Evolutionary conservation across 345 rosid genomes (phyloP).

Genomic region (Eucalyptus pauciflora): DNA sequence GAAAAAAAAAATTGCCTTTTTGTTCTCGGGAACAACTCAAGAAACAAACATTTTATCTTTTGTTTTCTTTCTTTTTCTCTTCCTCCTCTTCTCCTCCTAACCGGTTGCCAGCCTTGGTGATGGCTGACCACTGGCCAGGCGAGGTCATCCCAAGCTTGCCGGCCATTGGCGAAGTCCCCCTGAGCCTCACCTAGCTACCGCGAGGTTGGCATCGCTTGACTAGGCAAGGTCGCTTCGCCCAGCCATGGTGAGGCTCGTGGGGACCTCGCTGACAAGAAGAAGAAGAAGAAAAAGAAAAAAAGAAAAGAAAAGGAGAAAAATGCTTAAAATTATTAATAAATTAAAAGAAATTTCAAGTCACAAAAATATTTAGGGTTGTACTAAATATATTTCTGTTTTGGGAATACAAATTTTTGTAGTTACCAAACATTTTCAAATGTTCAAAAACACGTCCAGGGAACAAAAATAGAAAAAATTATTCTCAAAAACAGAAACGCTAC

Average conservation of each 20-base stretch:
- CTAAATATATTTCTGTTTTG: too few species aligned
- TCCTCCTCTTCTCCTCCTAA: too few species aligned
- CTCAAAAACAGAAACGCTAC: fast-evolving
- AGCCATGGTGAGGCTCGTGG: fast-evolving
- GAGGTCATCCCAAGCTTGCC: fast-evolving
- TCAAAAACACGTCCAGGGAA: fast-evolving
- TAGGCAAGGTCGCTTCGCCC: fast-evolving
- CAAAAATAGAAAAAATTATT: too few species aligned
- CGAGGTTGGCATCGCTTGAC: fast-evolving
- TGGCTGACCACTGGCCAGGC: fast-evolving
- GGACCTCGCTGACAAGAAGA: fast-evolving
- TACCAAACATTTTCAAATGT: fast-evolving
- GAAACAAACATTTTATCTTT: too few species aligned
- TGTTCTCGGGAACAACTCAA: too few species aligned
- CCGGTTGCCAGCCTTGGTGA: fast-evolving
- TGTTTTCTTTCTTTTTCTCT: too few species aligned
- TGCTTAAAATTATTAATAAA: too few species aligned
- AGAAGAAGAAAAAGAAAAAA: fast-evolving
- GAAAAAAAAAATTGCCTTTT: fast-evolving
- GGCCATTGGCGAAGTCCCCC: fast-evolving
- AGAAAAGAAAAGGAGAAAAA: too few species aligned
- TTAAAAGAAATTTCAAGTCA: too few species aligned
- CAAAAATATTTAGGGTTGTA: too few species aligned
- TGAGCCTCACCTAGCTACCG: fast-evolving
- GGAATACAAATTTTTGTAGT: fast-evolving